phyloP scores from a whole-genome alignment of 805 yeast genomes.

The Candida vartiovaarae region DNA sequence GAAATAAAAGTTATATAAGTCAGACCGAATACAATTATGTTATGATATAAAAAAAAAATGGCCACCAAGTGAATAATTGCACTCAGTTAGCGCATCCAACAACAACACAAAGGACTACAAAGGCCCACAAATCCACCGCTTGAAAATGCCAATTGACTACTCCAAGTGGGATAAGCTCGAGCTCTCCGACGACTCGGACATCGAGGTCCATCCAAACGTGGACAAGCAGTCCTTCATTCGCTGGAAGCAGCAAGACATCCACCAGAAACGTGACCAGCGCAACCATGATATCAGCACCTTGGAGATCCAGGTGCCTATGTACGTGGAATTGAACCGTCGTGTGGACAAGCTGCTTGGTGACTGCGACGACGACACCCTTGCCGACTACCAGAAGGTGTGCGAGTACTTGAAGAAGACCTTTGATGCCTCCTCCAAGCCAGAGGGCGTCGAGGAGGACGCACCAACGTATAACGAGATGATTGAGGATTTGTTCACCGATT shows the following conservation, averaged over 20 bases:
- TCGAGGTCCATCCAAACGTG: conserved; percentile 97
- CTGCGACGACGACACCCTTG: conserved; percentile 34
- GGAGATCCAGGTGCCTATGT: conserved; percentile 75
- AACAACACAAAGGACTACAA: no score
- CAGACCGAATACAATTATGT: no score
- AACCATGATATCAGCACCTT: conserved; percentile 71
- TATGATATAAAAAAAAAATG: no score
- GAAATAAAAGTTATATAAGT: no score
- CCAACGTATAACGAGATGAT: conserved; percentile 87
- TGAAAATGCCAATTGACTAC: conserved; percentile 76
- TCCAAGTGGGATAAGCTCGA: conserved; percentile 98
- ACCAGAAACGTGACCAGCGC: conserved; percentile 80
- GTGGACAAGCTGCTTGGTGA: conserved; percentile 54
- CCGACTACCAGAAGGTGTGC: conserved; percentile 27
- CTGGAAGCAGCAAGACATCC: conserved; percentile 97
- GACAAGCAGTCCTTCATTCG: conserved; percentile 87
- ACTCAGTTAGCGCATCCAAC: no score
- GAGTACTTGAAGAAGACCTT: conserved; percentile 42
- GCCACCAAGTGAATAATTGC: no score
- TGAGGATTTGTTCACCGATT: conserved; percentile 78
- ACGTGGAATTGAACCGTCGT: conserved; percentile 62
- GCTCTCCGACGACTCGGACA: conserved; percentile 91
- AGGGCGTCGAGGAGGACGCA: conserved; percentile 37
- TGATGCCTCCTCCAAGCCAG: conserved; percentile 52
- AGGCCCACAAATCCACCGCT: not conserved